These are phyloP conservation scores for Cladosporium velox DNA, from an alignment of 2,329 filamentous ascomycete species.

Conservation along the genomic window DNA sequence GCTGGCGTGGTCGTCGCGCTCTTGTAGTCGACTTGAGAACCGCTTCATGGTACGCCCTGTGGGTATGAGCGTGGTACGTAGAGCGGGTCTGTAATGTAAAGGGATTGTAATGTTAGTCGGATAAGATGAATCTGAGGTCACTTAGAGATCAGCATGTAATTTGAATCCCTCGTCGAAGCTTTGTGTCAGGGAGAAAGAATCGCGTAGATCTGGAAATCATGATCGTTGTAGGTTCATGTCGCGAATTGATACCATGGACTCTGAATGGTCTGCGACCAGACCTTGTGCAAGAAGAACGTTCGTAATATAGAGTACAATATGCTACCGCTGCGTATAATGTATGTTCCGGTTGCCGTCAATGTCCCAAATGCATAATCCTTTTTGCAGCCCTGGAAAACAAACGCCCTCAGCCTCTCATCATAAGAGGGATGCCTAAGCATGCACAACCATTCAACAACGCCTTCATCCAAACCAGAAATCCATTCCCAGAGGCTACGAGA, in stretches of 20 bases:
- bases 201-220: too few relatives aligned
- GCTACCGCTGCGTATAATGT: slow-evolving; percentile 14
- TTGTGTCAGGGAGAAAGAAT: too few relatives aligned
- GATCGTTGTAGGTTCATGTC: background rate
- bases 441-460: background rate
- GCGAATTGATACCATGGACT: background rate
- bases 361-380: slow-evolving; percentile 2
- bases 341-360: background rate
- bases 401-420: background rate
- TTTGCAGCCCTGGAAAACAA: background rate
- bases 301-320: slow-evolving; percentile 16
- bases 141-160: background rate
- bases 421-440: background rate
- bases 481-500: slow-evolving; percentile 17
- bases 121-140: background rate
- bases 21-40: background rate
- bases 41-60: background rate
- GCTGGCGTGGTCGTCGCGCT: slow-evolving; percentile 4
- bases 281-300: background rate
- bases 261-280: background rate
- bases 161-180: background rate
- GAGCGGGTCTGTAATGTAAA: background rate
- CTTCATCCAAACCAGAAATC: background rate
- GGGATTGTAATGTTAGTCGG: background rate
- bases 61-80: background rate